Conservation (phyloP, 441 rosid species). For the Omphalea diandra region DNA sequence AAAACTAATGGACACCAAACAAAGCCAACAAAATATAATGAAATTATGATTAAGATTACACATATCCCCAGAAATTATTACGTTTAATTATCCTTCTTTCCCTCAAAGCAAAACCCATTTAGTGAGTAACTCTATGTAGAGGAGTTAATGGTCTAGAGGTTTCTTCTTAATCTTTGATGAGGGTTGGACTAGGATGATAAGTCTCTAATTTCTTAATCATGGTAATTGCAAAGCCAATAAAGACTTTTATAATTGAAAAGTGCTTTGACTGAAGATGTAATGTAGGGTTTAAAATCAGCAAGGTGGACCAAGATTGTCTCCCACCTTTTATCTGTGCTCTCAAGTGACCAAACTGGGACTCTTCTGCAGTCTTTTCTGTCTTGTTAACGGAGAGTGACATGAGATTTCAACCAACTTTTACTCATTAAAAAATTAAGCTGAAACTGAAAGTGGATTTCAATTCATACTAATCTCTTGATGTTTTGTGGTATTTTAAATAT, state of each 20-base stretch:
- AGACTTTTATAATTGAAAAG: conserved; percentile 19
- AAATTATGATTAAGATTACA: not conserved
- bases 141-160: conserved; percentile 6
- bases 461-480: conserved; percentile 27
- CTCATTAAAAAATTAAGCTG: conserved; percentile 23
- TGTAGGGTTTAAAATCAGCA: conserved; percentile 47
- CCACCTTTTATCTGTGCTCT: conserved; percentile 41
- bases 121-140: not conserved
- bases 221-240: conserved; percentile 26
- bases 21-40: not conserved
- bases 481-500: conserved; percentile 19
- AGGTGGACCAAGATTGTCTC: conserved; percentile 53
- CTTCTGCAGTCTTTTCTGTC: conserved; percentile 39
- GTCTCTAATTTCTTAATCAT: conserved; percentile 7
- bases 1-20: no score
- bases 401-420: conserved; percentile 30
- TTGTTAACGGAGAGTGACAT: conserved; percentile 22
- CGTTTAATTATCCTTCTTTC: not conserved
- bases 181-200: conserved; percentile 25
- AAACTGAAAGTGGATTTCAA: conserved; percentile 38
- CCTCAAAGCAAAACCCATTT: not conserved
- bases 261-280: conserved; percentile 29
- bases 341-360: conserved; percentile 32
- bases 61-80: not conserved
- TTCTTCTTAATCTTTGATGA: conserved; percentile 23